Evolutionary conservation across 129 eudicot species (phyloP), one percentile per base, ranked within the genome.

Genomic region (Flaveria bidentis): DNA sequence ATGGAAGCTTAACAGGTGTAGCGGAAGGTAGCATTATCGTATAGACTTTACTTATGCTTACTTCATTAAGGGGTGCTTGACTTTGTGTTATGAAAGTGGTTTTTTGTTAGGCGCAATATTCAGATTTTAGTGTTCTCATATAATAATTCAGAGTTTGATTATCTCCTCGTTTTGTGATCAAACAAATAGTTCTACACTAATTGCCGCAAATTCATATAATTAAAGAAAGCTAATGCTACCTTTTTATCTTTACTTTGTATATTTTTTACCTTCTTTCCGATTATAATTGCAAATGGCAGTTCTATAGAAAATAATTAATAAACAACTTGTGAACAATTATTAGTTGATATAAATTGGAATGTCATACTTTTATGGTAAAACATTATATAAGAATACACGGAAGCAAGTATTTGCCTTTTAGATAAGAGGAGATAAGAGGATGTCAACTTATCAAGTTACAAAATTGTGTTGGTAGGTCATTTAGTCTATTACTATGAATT

Each of bases 1-100:
- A 71, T 71, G 77, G 36, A 77, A 77, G 58, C 6, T 12, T 28
- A 23, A 7, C 75, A 23, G 81, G 58, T 56, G 56, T 58, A 41
- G 45, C 16, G 2, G 30, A 77, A 77, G 74, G 75, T 76, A 53
- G 41, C 14, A 23, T 75, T 65, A 30, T 75, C 23, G 1, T 49
- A 5, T 76, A 4, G 18, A 76, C 23, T 52, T 33, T 17, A 18
- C 3, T 10, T 55, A 6, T 72, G 14, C 7, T 33, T 50, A 56
- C 36, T 26, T 18, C 36, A 18, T 49, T 16, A 51, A 33, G 9
- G 39, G 64, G 30, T 53, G 23, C 25, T 49, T 25, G 61, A 17
- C 61, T 55, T 49, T 69, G 44, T 47, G 23, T 69, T 45, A 14
- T 9, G 49, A 5, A 11, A 25, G n/a, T 71, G 73, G 0, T 23